Evolutionary conservation across 2,329 filamentous ascomycete genomes (phyloP), one percentile per base, ranked within the genome.

Genomic region (Clarireedia hainanense): DNA sequence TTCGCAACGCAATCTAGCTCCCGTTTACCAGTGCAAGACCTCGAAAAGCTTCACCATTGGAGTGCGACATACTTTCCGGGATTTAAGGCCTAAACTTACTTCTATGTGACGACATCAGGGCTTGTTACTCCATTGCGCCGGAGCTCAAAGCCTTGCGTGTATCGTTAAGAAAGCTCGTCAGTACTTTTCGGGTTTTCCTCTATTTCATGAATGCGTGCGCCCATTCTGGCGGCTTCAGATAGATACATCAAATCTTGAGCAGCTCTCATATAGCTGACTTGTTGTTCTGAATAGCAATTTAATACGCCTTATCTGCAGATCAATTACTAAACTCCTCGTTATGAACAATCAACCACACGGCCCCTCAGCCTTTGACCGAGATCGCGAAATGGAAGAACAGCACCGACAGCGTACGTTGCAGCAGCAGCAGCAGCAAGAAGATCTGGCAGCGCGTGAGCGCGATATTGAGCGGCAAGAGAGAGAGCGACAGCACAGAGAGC

Each of bases 401-500:
- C 79, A 83, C 62, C 75, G 75, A 79, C 70, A 62, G 50, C 75
- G 81, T 70, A 76, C 81, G 50, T 69, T 76, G 46, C 71, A 69
- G 59, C 59, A 69, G 59, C 59, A 69, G 59, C 59, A 69, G 59
- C 59, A 71, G 57, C 66, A 78, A 63, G 76, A 84, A 68, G 81
- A 85, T 63, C 80, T 84, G 58, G 73, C 78, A 62, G 74, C 72
- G 55, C 78, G 73, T 40, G 73, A 72, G 52, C 66, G 71, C 37
- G 73, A 78, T 50, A 74, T 75, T 46, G 70, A 83, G 60, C 78
- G 83, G 64, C 65, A 67, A 48, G 67, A 69, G 42, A 60, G 81
- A 62, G 83, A 89, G 61, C 75, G 80, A 63, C 77, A 80, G 61
- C 75, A 80, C 57, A 77, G 81, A 68, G 84, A 86, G 45, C 80